Evolutionary conservation across 176 grass and related monocot genomes (phyloP), one percentile per base, ranked within the genome.

Genomic region (Guadua angustifolia): DNA sequence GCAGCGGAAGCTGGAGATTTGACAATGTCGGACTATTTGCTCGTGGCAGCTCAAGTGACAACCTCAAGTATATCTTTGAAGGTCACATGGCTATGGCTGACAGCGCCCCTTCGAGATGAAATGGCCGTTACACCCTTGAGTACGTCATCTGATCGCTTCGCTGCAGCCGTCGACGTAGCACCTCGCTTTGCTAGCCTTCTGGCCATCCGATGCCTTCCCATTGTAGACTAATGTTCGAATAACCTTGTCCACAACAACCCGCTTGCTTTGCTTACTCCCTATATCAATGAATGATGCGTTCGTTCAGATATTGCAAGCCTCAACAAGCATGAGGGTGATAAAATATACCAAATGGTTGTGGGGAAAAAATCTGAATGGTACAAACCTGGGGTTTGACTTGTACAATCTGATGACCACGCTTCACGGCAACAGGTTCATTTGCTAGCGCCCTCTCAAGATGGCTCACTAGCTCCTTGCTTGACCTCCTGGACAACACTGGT

Each of bases 381-480:
- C 43, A 29, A 33, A 97, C 94, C 94, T 93, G 91, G 53, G 87
- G 91, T 81, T 93, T 97, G 66, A 97, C 91, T 93, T 97, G 91
- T 12, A 97, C 91, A 65, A 97, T 97, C 57, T 97, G 89, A 69
- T 93, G 94, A 59, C 94, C 94, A 77, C 75, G 77, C 40, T 82
- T 94, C 33, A 93, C 94, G 0, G 84, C 79, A 58, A 94, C 94
- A 56, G 91, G 94, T 74, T 93, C 94, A 65, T 91, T 97, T 25
- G 87, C 82, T 70, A 97, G 79, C 24, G 93, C 91, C 45, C 82
- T 89, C 79, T 93, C 87, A 17, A 97, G 87, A 88, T 97, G 94
- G 39, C 79, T 38, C 50, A 86, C 78, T 47, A 97, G 62, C 69
- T 97, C 94, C n/a, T n/a, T n/a, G n/a, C n/a, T n/a, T n/a, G n/a